Percentiles rank a stretch among this genome's conserved stretches.
phyloP scores from a whole-genome alignment of 352 stramenopile genomes.

The Poterioochromonas sp. region DNA sequence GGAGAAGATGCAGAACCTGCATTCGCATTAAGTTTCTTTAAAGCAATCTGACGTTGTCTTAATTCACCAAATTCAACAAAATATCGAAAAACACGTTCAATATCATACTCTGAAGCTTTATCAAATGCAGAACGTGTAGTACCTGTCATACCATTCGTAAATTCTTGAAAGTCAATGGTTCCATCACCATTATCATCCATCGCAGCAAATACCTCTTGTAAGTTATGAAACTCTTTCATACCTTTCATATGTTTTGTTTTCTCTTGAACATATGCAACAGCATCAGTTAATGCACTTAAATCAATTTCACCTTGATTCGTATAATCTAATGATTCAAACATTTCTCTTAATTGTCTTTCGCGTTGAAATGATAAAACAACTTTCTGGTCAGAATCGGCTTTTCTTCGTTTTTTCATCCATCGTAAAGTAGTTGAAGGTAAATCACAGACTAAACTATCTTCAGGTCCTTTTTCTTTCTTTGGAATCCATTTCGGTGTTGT shows the following conservation, averaged over 20 bases:
- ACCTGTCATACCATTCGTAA: conserved; percentile 10
- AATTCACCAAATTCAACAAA: conserved; percentile 8
- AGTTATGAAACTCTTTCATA: background rate
- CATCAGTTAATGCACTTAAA: conserved; percentile 21
- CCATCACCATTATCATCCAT: conserved; percentile 29
- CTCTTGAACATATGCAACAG: conserved; percentile 3
- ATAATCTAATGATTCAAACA: background rate
- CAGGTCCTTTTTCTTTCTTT: background rate
- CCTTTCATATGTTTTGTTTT: background rate
- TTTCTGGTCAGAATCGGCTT: background rate
- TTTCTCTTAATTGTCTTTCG: conserved; percentile 18
- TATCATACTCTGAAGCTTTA: background rate
- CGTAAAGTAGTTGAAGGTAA: background rate
- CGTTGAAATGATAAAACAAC: background rate
- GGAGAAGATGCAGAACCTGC: too few relatives aligned
- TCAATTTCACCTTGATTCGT: background rate
- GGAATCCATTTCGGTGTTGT: background rate
- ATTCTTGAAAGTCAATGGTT: conserved; percentile 21
- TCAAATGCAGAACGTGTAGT: background rate
- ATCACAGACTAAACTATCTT: background rate
- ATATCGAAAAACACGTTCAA: background rate
- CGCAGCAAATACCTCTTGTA: background rate
- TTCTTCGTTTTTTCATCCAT: conserved; percentile 18
- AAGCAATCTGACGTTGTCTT: background rate
- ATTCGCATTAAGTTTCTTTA: background rate